phyloP scores from a whole-genome alignment of 441 rosid species.

The Mallotus japonicus region DNA sequence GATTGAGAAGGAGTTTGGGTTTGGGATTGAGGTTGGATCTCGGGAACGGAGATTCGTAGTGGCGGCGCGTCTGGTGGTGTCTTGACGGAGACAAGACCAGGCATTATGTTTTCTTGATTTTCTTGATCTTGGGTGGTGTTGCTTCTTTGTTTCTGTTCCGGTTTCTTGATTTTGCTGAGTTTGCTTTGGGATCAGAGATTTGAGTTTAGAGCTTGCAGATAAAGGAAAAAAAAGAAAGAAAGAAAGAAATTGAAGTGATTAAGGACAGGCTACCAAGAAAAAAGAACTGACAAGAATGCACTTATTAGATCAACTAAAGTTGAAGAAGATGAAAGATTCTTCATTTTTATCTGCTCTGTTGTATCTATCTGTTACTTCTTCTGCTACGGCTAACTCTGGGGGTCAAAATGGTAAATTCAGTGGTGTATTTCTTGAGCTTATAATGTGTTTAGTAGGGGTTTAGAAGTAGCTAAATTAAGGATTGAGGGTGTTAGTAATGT shows the following conservation, averaged over 20 bases:
- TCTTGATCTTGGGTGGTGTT: not conserved
- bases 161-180: no score
- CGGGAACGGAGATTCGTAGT: constrained; percentile 58
- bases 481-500: not conserved
- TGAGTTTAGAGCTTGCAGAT: not conserved
- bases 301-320: not conserved
- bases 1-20: constrained; percentile 18
- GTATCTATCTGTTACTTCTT: not conserved
- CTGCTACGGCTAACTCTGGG: not conserved
- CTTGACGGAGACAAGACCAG: constrained; percentile 83
- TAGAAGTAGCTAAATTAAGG: not conserved
- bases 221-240: constrained; percentile 20
- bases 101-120: constrained; percentile 43
- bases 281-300: constrained; percentile 5
- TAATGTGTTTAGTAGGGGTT: not conserved
- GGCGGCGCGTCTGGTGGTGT: constrained; percentile 72
- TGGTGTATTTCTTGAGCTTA: not conserved
- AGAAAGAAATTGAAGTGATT: not conserved
- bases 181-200: constrained; percentile 7
- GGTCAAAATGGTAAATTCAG: constrained; percentile 3
- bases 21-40: constrained; percentile 40
- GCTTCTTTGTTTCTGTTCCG: no score
- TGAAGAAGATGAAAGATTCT: not conserved
- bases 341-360: not conserved
- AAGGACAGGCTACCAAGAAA: constrained; percentile 1